phyloP scores from a whole-genome alignment of 352 stramenopile species.

The Nothophytophthora sp. region DNA sequence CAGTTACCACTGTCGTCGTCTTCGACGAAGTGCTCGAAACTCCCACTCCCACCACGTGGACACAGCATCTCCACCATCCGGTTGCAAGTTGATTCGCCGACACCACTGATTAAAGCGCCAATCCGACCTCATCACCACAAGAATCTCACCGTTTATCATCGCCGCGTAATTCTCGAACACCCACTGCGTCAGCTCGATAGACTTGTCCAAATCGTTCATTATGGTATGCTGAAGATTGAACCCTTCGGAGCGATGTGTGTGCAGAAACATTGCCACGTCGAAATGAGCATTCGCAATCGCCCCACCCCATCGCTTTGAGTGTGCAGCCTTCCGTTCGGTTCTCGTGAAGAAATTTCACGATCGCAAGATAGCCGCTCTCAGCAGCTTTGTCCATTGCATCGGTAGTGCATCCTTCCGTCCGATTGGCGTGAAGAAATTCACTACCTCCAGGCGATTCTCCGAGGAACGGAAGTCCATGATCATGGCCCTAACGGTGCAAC shows the following conservation, averaged over 20 bases:
- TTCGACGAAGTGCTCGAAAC: too few relatives aligned
- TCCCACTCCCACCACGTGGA: neutral
- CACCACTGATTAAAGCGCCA: neutral
- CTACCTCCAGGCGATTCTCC: neutral
- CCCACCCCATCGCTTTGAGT: neutral
- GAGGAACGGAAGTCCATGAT: neutral
- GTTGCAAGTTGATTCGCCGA: neutral
- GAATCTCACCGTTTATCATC: neutral
- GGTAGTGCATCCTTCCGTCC: neutral
- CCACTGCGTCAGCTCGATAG: neutral
- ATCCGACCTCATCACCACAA: neutral
- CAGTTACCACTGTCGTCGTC: too few relatives aligned
- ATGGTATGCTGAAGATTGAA: neutral
- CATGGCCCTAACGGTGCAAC: neutral
- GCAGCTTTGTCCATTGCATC: neutral
- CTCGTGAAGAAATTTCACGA: slow-evolving; percentile 6
- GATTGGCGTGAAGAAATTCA: neutral
- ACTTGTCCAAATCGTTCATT: neutral
- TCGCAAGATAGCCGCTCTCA: neutral
- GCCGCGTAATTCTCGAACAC: neutral
- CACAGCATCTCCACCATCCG: neutral
- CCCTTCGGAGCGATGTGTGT: slow-evolving; percentile 4
- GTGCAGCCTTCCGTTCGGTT: slow-evolving; percentile 1
- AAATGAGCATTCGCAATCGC: neutral
- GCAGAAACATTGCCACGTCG: slow-evolving; percentile 3